Evolutionary conservation across 352 stramenopile species (phyloP), one percentile per base, ranked within the genome.

Genomic region (Phytopythium kandeliae): DNA sequence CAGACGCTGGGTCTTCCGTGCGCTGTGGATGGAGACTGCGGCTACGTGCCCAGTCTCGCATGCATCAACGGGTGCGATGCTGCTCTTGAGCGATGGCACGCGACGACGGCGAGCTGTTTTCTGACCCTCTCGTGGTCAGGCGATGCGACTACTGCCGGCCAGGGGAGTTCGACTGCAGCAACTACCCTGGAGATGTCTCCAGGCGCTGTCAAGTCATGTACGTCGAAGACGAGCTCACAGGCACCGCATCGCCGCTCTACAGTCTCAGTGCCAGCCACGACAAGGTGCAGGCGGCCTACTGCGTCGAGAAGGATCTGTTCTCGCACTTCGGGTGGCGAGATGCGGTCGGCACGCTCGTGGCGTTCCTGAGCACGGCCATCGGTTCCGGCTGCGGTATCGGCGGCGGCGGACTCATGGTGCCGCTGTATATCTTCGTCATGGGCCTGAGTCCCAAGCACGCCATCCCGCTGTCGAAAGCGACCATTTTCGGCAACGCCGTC

Each of bases 391-490:
- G 91, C 48, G 92, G 92, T n/a, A 89, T 98, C 15, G 92, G 96
- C 17, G 95, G 95, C 25, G 96, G 96, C 45, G 96, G 95, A 3
- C 96, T 99, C 42, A 72, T 99, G 4, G 96, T 99, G 30, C 96
- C 97, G 4, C 87, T 98, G 59, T 99, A 98, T 70, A 98, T 98
- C 53, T 85, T 99, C 12, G 82, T 98, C 24, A 86, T 99, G 45
- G 85, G 87, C 4, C 47, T 93, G n/a, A 88, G 74, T 19, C 83
- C 96, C 21, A 99, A 99, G 61, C 88, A 97, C 61, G 96, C 96
- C 47, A 98, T 99, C 52, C 95, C 97, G 25, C 73, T 99, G 26
- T 97, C 84, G 30, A 98, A 98, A 51, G 86, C 97, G 33, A 98
- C 95, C 12, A 98, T 99, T 34, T 97, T 99, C 54, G 97, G 96